Percentiles rank a stretch among this genome's conserved stretches.
Evolutionary conservation across 352 stramenopile species (phyloP).

Genomic region (Hyaloperonospora arabidopsidis): DNA sequence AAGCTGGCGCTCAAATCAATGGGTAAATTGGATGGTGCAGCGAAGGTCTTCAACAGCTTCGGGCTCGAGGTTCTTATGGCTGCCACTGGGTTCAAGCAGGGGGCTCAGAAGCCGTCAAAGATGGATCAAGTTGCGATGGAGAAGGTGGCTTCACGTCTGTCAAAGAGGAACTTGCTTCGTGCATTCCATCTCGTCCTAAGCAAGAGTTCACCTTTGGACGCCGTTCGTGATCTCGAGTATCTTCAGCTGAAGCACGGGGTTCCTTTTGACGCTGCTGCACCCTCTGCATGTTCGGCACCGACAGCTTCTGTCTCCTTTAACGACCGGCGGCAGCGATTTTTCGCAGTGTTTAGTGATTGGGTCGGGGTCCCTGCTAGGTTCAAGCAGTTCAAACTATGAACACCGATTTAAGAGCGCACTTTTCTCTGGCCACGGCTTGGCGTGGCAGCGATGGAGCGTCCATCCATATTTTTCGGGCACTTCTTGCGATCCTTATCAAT

Average conservation of each 20-base stretch:
- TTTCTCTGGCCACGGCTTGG: too few relatives aligned
- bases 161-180: slow-evolving; percentile 51
- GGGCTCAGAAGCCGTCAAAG: slow-evolving; percentile 55
- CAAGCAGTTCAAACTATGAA: slow-evolving; percentile 36
- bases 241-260: slow-evolving; percentile 31
- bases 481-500: slow-evolving; percentile 38
- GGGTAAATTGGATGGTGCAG: slow-evolving; percentile 8
- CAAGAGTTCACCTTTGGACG: not conserved
- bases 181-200: slow-evolving; percentile 33
- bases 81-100: slow-evolving; percentile 59
- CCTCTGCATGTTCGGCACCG: slow-evolving; percentile 15
- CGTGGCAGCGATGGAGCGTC: not conserved
- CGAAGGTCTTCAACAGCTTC: slow-evolving; percentile 32
- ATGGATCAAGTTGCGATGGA: slow-evolving; percentile 40
- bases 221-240: slow-evolving; percentile 23
- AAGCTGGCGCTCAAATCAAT: slow-evolving; percentile 2
- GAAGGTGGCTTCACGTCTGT: slow-evolving; percentile 49
- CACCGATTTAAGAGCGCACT: too few relatives aligned
- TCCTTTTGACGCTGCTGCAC: slow-evolving; percentile 18
- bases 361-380: slow-evolving; percentile 24
- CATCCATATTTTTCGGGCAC: slow-evolving; percentile 17
- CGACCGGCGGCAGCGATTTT: slow-evolving; percentile 22
- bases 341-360: slow-evolving; percentile 30
- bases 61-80: slow-evolving; percentile 53
- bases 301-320: slow-evolving; percentile 12